These are phyloP conservation scores for Cyberlindnera saturnus DNA, from an alignment of 805 yeast genomes.

Conservation along the genomic window DNA sequence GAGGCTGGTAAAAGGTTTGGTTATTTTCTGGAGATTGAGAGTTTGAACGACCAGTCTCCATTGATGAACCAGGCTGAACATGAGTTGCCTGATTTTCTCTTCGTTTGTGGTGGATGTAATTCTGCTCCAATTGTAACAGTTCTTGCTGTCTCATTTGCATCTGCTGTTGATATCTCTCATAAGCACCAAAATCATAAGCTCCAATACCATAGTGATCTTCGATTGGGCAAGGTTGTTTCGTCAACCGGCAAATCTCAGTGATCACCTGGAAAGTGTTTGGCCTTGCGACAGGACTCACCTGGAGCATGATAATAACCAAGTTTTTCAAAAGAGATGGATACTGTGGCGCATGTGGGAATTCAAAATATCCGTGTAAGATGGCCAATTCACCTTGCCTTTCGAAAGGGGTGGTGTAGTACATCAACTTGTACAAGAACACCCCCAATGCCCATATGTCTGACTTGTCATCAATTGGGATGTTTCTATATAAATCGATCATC, in stretches of 20 bases:
- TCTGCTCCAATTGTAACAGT: conserved; percentile 25
- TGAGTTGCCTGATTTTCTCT: conserved; percentile 14
- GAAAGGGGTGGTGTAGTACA: conserved; percentile 93
- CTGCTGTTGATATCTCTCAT: conserved; percentile 41
- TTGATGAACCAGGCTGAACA: not conserved
- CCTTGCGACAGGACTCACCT: conserved; percentile 74
- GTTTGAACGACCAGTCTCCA: no score
- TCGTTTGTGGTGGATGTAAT: conserved; percentile 13
- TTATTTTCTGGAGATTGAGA: not conserved
- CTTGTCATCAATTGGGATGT: conserved; percentile 83
- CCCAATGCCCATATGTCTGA: conserved; percentile 98
- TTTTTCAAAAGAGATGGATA: conserved; percentile 70
- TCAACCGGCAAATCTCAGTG: conserved; percentile 53
- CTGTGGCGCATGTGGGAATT: conserved; percentile 63
- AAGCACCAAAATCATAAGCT: conserved; percentile 51
- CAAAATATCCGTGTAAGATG: conserved; percentile 76
- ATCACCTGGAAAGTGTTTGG: conserved; percentile 85
- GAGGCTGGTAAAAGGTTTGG: conserved; percentile 6
- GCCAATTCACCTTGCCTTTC: conserved; percentile 81
- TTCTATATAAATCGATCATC: conserved; percentile 84
- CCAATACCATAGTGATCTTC: conserved; percentile 38
- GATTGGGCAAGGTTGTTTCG: conserved; percentile 45
- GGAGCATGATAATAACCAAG: conserved; percentile 71
- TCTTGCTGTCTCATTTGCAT: conserved; percentile 34
- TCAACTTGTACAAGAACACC: conserved; percentile 79